Base-by-base conservation (phyloP, 805 yeast genomes). In the Schwanniomyces yamadae region DNA sequence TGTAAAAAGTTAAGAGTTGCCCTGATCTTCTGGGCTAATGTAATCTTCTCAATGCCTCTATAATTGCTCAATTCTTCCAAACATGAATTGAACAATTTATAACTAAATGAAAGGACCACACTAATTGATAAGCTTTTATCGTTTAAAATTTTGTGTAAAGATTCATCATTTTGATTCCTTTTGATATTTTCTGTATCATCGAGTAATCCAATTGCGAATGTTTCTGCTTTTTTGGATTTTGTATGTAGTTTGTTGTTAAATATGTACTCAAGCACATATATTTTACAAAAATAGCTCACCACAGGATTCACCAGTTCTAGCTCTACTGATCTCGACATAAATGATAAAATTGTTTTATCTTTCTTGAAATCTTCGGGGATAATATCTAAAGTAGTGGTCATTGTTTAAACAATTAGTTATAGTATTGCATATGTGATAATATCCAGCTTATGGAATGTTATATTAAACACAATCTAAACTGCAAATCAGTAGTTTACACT, bases 201-300 rank as follows among this genome's bases (percentile, higher is more conserved):
- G 37, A 91, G 61, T 29, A 93, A 61, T 2, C 55, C 51, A 31
- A 82, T 62, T 0, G 91, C 86, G 46, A 76, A 77, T 2, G 48
- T 50, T 10, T 86, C 87, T 19, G 75, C 75, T 10, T 73, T 82
- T 6, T 67, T 61, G 40, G 76, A 75, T 1, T 63, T 48, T 15
- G 74, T 62, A 50, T 89, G 96, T 14, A 81, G 62, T 37, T 78
- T 74, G 28, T 73, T 59, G 23, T 69, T 69, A 14, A 91, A 62
- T 3, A 91, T 80, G 48, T 77, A 68, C 56, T 90, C 91, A 3
- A 85, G 81, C 0, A 89, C 85, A 52, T 83, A 82, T 33, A 45
- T 47, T 56, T 69, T 71, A 59, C 93, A 84, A 57, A 75, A 84
- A 58, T 86, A 87, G 4, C 91, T 68, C 19, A 87, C 73, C 8